A percentile compares a stretch with the other conserved stretches of the same genome.
Conservation (phyloP, 2,329 filamentous ascomycete species). For the Fusarium sp. region DNA sequence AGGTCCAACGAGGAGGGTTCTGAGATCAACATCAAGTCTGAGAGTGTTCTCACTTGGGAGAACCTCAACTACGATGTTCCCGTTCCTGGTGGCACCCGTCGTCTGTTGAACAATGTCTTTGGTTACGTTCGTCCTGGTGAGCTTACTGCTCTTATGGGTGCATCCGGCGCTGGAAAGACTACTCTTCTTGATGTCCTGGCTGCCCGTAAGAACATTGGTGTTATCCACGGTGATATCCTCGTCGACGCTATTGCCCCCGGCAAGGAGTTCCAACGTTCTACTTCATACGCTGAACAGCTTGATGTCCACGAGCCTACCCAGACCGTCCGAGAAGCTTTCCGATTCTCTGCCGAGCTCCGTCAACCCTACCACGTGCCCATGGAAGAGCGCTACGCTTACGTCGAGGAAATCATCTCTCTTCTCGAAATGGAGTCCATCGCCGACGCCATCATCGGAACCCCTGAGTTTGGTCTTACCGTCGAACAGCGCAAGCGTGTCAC, state of each 20-base stretch:
- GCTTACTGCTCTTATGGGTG: conserved; percentile 83
- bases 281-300: conserved; percentile 71
- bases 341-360: conserved; percentile 71
- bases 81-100: conserved; percentile 65
- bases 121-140: conserved; percentile 82
- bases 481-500: conserved; percentile 81
- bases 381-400: conserved; percentile 67
- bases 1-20: conserved; percentile 58
- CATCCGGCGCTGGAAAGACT: conserved; percentile 88
- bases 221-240: conserved; percentile 66
- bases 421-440: conserved; percentile 69
- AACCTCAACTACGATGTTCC: conserved; percentile 82
- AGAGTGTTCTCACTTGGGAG: conserved; percentile 85
- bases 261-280: conserved; percentile 70
- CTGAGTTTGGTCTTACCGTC: conserved; percentile 76
- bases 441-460: conserved; percentile 67
- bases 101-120: conserved; percentile 65
- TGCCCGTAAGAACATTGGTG: conserved; percentile 69
- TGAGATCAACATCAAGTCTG: conserved; percentile 68
- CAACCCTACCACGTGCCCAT: conserved; percentile 65
- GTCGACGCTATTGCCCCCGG: conserved; percentile 68
- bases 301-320: conserved; percentile 71
- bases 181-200: conserved; percentile 83
- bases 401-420: conserved; percentile 69
- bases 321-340: conserved; percentile 71